Percentiles rank a stretch among this genome's conserved stretches.
phyloP scores from a whole-genome alignment of 2,329 filamentous ascomycete species.

The Cladorrhinum sp. region DNA sequence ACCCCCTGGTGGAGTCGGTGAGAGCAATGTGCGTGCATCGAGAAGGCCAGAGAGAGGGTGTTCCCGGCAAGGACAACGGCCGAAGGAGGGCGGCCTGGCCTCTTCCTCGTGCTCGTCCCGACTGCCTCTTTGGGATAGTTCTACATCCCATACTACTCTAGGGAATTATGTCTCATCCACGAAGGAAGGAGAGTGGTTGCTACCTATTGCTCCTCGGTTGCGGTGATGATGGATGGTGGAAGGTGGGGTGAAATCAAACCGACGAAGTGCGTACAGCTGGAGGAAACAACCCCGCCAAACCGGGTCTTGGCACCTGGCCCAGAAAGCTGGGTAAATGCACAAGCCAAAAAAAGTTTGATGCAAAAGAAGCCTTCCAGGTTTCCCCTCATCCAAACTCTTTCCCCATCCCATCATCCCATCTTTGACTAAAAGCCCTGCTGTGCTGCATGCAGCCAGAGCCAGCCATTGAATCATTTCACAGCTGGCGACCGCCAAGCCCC shows the following conservation, averaged over 20 bases:
- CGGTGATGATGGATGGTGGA: neutral
- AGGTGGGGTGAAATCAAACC: conserved; percentile 1
- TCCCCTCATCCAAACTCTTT: neutral
- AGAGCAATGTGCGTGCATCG: conserved; percentile 13
- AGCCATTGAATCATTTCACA: neutral
- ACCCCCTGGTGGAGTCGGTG: conserved; percentile 23
- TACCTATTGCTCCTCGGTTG: neutral
- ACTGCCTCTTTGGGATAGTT: conserved; percentile 9
- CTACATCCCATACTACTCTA: neutral
- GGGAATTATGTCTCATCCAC: conserved; percentile 4
- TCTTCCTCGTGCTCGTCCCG: neutral
- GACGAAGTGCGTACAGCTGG: neutral
- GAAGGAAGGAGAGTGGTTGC: neutral
- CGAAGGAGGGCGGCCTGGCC: neutral
- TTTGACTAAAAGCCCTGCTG: neutral
- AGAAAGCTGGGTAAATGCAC: neutral
- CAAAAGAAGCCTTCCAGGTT: conserved; percentile 1
- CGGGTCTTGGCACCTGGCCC: neutral
- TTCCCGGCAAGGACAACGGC: conserved; percentile 1
- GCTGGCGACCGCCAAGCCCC: neutral
- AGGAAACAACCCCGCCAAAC: conserved; percentile 9
- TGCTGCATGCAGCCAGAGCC: neutral
- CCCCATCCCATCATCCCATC: neutral
- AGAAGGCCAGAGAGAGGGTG: neutral
- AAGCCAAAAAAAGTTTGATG: conserved; percentile 4